Evolutionary conservation across 78 protist species (phyloP).

Genomic region (Anaeramoeba flamelloides): DNA sequence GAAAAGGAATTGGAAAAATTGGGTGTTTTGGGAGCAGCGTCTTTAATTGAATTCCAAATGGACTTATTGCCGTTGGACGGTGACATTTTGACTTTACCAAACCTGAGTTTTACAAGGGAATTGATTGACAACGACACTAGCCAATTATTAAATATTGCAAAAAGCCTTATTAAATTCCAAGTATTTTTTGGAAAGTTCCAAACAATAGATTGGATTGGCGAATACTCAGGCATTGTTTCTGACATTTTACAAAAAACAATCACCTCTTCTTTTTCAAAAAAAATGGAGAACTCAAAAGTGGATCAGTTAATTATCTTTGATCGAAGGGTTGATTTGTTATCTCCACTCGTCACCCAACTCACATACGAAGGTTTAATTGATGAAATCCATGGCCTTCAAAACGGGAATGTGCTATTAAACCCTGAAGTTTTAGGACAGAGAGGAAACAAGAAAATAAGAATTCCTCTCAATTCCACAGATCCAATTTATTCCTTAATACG

Average conservation of each 20-base stretch:
- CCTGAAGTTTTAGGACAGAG: background rate
- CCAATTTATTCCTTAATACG: too few species aligned
- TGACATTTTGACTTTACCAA: conserved; percentile 66
- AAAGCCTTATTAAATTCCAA: conserved; percentile 52
- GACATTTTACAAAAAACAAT: conserved; percentile 19
- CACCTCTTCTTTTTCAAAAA: conserved; percentile 6
- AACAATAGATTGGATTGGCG: conserved; percentile 57
- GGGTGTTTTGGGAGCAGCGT: conserved; percentile 38
- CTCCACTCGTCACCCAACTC: conserved; percentile 54
- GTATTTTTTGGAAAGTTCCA: conserved; percentile 55
- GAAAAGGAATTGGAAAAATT: conserved; percentile 48
- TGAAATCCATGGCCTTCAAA: conserved; percentile 46
- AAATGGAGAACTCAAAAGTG: conserved; percentile 20
- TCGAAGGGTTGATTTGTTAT: conserved; percentile 14
- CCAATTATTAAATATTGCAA: conserved; percentile 34
- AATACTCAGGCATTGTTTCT: conserved; percentile 18
- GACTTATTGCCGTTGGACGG: conserved; percentile 62
- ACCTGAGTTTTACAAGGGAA: conserved; percentile 29
- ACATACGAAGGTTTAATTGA: conserved; percentile 87
- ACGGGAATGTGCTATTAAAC: background rate
- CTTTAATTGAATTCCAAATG: conserved; percentile 22
- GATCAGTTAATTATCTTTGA: conserved; percentile 50
- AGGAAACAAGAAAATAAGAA: background rate
- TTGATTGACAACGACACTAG: conserved; percentile 46
- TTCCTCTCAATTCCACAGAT: too few species aligned